Conservation (phyloP, 176 grass and related monocot species). For the Puccinellia tenuiflora region DNA sequence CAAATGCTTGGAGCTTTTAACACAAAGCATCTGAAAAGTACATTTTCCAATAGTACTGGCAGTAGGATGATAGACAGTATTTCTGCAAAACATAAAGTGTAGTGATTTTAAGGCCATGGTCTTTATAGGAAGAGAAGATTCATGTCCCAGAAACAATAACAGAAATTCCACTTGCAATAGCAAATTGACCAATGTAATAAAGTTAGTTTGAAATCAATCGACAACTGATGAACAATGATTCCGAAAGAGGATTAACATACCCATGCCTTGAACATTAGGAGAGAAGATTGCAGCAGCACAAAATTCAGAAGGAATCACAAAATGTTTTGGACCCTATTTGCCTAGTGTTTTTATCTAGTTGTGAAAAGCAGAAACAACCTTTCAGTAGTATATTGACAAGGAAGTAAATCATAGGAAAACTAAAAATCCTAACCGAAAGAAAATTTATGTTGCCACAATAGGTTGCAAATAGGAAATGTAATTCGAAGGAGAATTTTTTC, state of each 20-base stretch:
- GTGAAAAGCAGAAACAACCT: not conserved
- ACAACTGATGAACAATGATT: not conserved
- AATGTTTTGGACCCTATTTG: not conserved
- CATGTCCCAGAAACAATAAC: conserved; percentile 46
- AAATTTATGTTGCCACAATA: not conserved
- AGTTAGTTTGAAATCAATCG: no score
- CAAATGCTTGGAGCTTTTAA: conserved; percentile 24
- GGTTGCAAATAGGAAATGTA: not conserved
- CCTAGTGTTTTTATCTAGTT: not conserved
- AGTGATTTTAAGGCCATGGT: conserved; percentile 58
- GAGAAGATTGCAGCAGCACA: not conserved
- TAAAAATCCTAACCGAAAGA: not conserved
- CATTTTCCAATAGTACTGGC: conserved; percentile 14
- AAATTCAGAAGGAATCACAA: not conserved
- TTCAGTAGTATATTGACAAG: conserved; percentile 1
- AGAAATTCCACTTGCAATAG: conserved; percentile 67
- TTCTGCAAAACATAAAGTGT: conserved; percentile 43
- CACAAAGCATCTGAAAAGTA: conserved; percentile 45
- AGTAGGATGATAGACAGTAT: conserved; percentile 31
- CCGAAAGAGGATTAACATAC: not conserved
- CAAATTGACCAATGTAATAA: conserved; percentile 26
- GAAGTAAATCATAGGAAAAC: not conserved
- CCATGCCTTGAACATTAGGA: not conserved
- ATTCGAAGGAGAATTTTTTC: not conserved
- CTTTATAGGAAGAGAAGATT: conserved; percentile 46